Evolutionary conservation across 1,284 basidiomycete genomes (phyloP), one percentile per base, ranked within the genome.

Genomic region (Marasmius tenuissimus): DNA sequence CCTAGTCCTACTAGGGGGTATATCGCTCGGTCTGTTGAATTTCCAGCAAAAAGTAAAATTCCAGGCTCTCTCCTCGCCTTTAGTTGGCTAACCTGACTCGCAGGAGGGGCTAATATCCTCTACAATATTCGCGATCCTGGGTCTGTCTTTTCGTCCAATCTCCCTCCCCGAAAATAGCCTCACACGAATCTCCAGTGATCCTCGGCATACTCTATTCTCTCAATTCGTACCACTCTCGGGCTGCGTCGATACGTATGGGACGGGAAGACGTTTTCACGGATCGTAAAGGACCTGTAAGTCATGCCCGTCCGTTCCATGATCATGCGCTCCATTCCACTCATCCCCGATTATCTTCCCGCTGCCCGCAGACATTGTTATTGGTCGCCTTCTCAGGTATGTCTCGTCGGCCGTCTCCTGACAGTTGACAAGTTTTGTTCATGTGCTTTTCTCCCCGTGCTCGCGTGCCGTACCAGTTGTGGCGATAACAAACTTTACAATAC

Each of bases 11-110:
- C 27, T 60, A 27, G 52, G 52, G 35, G 59, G 39, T 12, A 38
- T 60, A 16, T 51, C 59, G 11, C 50, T 60, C 37, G 59, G 59
- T 4, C 42, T 60, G 52, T 47, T 55, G 59, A 60, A 60, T 20
- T 60, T 60, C 22, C 27, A 35, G 33, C 33, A 27, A 8, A 60
- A 60, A 52, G 59, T 55, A 27, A 33, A 14, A 40, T 12, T 27
- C 16, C n/a, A 22, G 34, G 35, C 18, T 37, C 16, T n/a, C 16
- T 37, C 34, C 52, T 7, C 20, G 12, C 34, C n/a, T 35, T 14
- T 37, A 5, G 27, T 37, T 37, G 16, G 9, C 34, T 37, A 2
- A 47, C n/a, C 45, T 47, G 4, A 47, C 52, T 14, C n/a, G 12
- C 35, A 54, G 52, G 33, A 54, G 38, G 34, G 8, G 11, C 16